phyloP scores from a whole-genome alignment of 2,329 filamentous ascomycete genomes.

The Polychaeton citri region DNA sequence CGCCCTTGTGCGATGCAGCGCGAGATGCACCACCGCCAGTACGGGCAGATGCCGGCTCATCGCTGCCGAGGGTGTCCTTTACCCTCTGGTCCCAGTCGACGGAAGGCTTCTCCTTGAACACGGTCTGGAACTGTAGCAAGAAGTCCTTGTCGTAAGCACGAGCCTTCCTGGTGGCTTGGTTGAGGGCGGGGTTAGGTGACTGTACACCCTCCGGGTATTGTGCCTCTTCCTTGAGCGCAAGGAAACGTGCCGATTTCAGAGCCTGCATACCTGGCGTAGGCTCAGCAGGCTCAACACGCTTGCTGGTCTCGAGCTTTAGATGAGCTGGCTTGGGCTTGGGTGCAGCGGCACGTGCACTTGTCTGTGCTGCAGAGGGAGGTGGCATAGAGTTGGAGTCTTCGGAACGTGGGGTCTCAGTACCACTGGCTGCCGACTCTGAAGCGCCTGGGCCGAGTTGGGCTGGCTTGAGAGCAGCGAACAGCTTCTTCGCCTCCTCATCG shows the following conservation, averaged over 20 bases:
- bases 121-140: slow-evolving; percentile 86
- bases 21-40: slow-evolving; percentile 20
- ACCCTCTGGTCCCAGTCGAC: slow-evolving; percentile 86
- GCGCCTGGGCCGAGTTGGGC: slow-evolving; percentile 34
- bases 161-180: slow-evolving; percentile 56
- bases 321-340: slow-evolving; percentile 73
- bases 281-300: slow-evolving; percentile 77
- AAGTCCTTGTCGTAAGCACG: slow-evolving; percentile 96
- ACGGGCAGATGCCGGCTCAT: slow-evolving; percentile 46
- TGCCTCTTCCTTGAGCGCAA: slow-evolving; percentile 59
- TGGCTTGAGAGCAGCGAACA: slow-evolving; percentile 37
- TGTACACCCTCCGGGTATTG: slow-evolving; percentile 73
- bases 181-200: slow-evolving; percentile 85
- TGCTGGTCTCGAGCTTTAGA: slow-evolving; percentile 78
- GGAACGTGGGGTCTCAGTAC: slow-evolving; percentile 25
- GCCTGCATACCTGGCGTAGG: slow-evolving; percentile 89
- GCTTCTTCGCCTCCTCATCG: slow-evolving; percentile 28
- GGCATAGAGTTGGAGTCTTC: slow-evolving; percentile 23
- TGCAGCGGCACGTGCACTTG: slow-evolving; percentile 29
- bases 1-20: slow-evolving; percentile 21
- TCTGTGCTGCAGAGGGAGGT: slow-evolving; percentile 7
- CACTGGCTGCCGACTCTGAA: slow-evolving; percentile 14
- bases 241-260: slow-evolving; percentile 78
- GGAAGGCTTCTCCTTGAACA: slow-evolving; percentile 94
- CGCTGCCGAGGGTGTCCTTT: slow-evolving; percentile 63